Percentiles rank a stretch among this genome's conserved stretches.
Evolutionary conservation across 1,284 basidiomycete species (phyloP).

Genomic region (Apiotrichum brassicae): DNA sequence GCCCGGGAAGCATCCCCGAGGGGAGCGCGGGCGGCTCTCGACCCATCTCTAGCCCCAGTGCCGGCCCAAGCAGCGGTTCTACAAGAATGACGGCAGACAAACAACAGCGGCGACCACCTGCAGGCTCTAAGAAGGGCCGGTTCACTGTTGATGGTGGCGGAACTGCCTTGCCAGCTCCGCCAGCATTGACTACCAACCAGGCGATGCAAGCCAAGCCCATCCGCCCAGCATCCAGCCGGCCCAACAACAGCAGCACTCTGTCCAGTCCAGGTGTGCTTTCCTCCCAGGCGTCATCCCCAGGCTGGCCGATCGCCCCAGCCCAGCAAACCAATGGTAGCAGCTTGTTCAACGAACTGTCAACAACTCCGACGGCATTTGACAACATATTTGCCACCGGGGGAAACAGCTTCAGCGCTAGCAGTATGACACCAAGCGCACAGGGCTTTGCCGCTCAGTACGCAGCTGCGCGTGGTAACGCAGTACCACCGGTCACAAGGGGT

Average conservation of each 20-base stretch:
- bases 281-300: neutral
- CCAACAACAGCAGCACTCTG: neutral
- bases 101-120: slow-evolving; percentile 29
- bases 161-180: slow-evolving; percentile 2
- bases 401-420: slow-evolving; percentile 4
- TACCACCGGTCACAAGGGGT: neutral
- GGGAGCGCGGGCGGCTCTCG: neutral
- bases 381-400: slow-evolving; percentile 7
- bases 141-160: slow-evolving; percentile 44
- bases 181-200: slow-evolving; percentile 21
- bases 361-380: slow-evolving; percentile 8
- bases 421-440: slow-evolving; percentile 14
- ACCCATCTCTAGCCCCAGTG: slow-evolving; percentile 2
- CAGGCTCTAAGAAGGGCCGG: slow-evolving; percentile 39
- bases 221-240: neutral
- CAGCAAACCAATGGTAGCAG: neutral
- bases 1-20: slow-evolving; percentile 13
- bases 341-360: slow-evolving; percentile 8
- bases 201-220: slow-evolving; percentile 1
- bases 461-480: slow-evolving; percentile 4
- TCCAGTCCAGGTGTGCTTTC: neutral
- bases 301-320: slow-evolving; percentile 5
- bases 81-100: slow-evolving; percentile 31
- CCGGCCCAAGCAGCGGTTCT: slow-evolving; percentile 1
- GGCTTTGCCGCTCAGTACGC: slow-evolving; percentile 13